A percentile compares a stretch with the other conserved stretches of the same genome.
These are phyloP conservation scores for Pseudopyrenochaeta lycopersici DNA, from an alignment of 2,329 filamentous ascomycete species.

Conservation along the genomic window DNA sequence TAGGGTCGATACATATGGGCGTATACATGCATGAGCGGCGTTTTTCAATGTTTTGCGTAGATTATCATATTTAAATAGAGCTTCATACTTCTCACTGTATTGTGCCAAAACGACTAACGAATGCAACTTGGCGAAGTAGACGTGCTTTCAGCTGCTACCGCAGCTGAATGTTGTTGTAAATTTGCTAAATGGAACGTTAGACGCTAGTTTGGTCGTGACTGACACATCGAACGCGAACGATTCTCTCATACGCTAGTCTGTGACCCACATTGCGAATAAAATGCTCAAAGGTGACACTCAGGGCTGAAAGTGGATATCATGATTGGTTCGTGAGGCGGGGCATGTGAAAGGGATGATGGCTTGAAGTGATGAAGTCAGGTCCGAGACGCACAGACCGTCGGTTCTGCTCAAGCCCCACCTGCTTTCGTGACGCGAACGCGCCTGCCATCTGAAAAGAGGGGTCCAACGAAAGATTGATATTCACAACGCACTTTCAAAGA, in stretches of 20 bases:
- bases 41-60: constrained; percentile 9
- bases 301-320: not conserved
- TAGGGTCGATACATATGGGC: constrained; percentile 1
- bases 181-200: too few relatives aligned
- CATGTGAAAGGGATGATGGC: constrained; percentile 18
- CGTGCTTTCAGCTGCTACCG: too few relatives aligned
- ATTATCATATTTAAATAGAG: constrained; percentile 8
- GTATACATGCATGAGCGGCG: constrained; percentile 14
- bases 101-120: not conserved
- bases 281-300: not conserved
- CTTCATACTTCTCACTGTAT: not conserved
- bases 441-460: constrained; percentile 13
- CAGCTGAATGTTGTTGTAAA: too few relatives aligned
- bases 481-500: not conserved
- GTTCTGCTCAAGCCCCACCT: constrained; percentile 14
- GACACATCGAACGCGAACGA: too few relatives aligned
- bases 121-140: too few relatives aligned
- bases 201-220: too few relatives aligned
- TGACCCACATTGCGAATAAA: too few relatives aligned
- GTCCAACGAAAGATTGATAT: constrained; percentile 12
- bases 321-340: constrained; percentile 9
- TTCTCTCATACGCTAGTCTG: too few relatives aligned
- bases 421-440: constrained; percentile 26
- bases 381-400: constrained; percentile 21
- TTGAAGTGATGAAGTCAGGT: constrained; percentile 18